A percentile compares a stretch with the other conserved stretches of the same genome.
phyloP scores from a whole-genome alignment of 2,329 filamentous ascomycete species.

The Pseudodiploospora longispora region DNA sequence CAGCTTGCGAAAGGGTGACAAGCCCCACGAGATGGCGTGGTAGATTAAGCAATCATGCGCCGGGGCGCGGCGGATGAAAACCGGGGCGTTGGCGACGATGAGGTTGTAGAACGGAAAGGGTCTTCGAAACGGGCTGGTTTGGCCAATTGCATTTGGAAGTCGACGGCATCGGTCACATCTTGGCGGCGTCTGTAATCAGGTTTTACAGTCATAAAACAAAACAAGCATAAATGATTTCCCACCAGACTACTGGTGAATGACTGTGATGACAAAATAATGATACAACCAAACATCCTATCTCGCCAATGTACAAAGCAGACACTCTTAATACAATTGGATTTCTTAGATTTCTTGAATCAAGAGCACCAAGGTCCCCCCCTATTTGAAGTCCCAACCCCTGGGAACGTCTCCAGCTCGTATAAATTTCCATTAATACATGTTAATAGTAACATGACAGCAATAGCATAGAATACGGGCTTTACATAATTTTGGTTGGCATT shows the following conservation, averaged over 20 bases:
- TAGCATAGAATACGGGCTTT: no score
- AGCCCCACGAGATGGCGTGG: slow-evolving; percentile 99
- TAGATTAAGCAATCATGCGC: slow-evolving; percentile 46
- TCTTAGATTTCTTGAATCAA: no score
- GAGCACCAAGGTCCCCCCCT: no score
- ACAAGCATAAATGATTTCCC: slow-evolving; percentile 32
- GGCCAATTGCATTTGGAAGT: slow-evolving; percentile 60
- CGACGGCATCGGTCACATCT: slow-evolving; percentile 57
- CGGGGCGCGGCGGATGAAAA: slow-evolving; percentile 7
- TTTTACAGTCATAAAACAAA: slow-evolving; percentile 52
- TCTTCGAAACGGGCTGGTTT: slow-evolving; percentile 47
- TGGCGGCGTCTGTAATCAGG: slow-evolving; percentile 61
- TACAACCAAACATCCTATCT: background rate
- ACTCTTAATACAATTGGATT: no score
- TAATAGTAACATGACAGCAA: no score
- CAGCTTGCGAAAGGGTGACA: slow-evolving; percentile 98
- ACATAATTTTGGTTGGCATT: no score
- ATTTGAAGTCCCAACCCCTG: no score
- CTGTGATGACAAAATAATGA: slow-evolving; percentile 17
- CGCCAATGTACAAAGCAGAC: no score
- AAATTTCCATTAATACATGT: no score
- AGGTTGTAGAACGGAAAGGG: slow-evolving; percentile 39
- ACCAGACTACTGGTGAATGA: slow-evolving; percentile 23
- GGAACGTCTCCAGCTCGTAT: no score
- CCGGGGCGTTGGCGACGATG: slow-evolving; percentile 10